phyloP scores from a whole-genome alignment of 306 rosid genomes.

The Erythrophleum fordii region DNA sequence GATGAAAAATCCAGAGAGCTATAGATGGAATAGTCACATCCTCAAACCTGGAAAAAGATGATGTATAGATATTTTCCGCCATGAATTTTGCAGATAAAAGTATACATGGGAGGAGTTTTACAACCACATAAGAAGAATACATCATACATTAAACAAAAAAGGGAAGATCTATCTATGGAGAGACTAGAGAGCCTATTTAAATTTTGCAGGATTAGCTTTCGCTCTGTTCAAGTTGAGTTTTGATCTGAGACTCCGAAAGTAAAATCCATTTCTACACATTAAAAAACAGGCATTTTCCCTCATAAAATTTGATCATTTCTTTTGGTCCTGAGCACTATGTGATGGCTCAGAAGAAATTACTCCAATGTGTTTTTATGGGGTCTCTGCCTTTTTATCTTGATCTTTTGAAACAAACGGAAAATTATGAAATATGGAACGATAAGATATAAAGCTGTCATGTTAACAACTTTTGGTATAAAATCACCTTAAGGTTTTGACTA shows the following conservation, averaged over 20 bases:
- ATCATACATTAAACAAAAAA: constrained; percentile 26
- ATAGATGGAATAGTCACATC: constrained; percentile 71
- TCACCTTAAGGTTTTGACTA: neutral
- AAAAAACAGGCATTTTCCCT: constrained; percentile 34
- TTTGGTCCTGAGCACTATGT: constrained; percentile 21
- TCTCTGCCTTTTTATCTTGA: constrained; percentile 4
- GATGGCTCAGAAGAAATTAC: constrained; percentile 30
- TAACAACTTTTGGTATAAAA: neutral
- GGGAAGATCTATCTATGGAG: constrained; percentile 55
- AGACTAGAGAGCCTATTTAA: constrained; percentile 52
- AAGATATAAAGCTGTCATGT: neutral
- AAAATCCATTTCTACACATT: constrained; percentile 42
- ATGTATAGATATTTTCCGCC: constrained; percentile 77
- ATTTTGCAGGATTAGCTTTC: constrained; percentile 73
- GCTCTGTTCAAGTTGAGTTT: constrained; percentile 56
- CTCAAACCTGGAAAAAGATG: constrained; percentile 58
- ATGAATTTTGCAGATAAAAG: constrained; percentile 84
- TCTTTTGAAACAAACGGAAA: neutral
- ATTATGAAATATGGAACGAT: neutral
- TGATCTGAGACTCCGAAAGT: constrained; percentile 44
- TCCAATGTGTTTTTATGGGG: constrained; percentile 27
- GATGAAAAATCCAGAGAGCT: constrained; percentile 80
- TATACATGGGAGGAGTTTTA: constrained; percentile 67
- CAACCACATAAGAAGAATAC: constrained; percentile 53
- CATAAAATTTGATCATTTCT: constrained; percentile 42